A percentile compares a stretch with the other conserved stretches of the same genome.
Evolutionary conservation across 768 basidiomycete genomes (phyloP).

Genomic region (Glaciozyma martinii): DNA sequence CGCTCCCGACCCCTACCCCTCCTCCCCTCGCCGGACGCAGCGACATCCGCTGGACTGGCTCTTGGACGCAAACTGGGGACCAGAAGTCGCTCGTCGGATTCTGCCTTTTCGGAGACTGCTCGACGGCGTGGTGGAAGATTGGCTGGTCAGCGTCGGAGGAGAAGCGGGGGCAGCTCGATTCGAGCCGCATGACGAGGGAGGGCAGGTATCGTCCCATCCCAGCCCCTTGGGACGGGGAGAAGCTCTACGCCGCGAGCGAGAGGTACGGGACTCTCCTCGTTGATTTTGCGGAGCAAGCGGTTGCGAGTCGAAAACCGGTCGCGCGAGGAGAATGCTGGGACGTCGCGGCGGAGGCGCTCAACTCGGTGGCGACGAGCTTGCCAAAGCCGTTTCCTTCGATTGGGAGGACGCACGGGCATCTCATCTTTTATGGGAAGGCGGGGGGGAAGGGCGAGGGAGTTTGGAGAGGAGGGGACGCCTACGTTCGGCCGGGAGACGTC

Average conservation of each 20-base stretch:
- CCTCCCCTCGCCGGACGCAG: slow-evolving; percentile 4
- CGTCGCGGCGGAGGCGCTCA: slow-evolving; percentile 49
- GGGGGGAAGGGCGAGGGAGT: slow-evolving; percentile 35
- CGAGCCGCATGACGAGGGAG: not conserved
- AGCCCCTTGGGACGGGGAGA: slow-evolving; percentile 24
- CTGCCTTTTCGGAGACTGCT: slow-evolving; percentile 13
- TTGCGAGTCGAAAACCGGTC: slow-evolving; percentile 44
- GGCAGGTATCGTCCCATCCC: slow-evolving; percentile 14
- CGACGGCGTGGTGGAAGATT: slow-evolving; percentile 14
- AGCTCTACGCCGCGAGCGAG: slow-evolving; percentile 45
- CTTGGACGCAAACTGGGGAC: not conserved
- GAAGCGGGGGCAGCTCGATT: not conserved
- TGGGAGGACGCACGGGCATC: slow-evolving; percentile 51
- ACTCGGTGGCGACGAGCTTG: slow-evolving; percentile 38
- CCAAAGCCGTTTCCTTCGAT: slow-evolving; percentile 48
- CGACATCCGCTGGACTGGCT: slow-evolving; percentile 13
- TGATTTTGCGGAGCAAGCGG: slow-evolving; percentile 47
- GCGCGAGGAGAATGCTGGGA: slow-evolving; percentile 47
- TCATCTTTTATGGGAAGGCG: slow-evolving; percentile 49
- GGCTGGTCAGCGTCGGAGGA: slow-evolving; percentile 5
- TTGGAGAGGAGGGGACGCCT: slow-evolving; percentile 43
- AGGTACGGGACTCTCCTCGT: slow-evolving; percentile 49
- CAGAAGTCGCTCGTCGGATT: not conserved
- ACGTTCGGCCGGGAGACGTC: slow-evolving; percentile 51
- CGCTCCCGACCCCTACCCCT: not conserved